Percentiles rank a stretch among this genome's conserved stretches.
Conservation (phyloP, 495 filamentous ascomycete species). For the Penicillium alfredii region DNA sequence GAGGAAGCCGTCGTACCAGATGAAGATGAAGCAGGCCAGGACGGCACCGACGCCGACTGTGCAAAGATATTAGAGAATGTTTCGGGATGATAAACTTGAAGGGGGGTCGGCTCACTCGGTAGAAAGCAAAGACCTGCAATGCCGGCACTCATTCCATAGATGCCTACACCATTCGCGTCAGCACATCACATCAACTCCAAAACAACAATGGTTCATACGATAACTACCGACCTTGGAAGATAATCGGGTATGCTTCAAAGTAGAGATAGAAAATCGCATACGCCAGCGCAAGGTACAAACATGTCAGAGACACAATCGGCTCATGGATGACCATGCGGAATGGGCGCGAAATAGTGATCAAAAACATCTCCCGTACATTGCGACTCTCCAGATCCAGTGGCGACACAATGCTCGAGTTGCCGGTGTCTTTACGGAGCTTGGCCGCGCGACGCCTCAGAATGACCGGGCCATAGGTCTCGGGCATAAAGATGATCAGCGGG, state of each 20-base stretch:
- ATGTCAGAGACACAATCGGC: slow-evolving; percentile 58
- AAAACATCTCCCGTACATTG: slow-evolving; percentile 34
- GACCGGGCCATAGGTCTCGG: slow-evolving; percentile 66
- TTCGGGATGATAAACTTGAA: slow-evolving; percentile 2
- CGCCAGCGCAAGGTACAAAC: slow-evolving; percentile 59
- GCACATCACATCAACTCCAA: no score
- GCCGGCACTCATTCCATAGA: slow-evolving; percentile 34
- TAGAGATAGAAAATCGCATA: slow-evolving; percentile 75
- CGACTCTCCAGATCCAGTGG: slow-evolving; percentile 44
- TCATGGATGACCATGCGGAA: slow-evolving; percentile 46
- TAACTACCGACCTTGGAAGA: slow-evolving; percentile 45
- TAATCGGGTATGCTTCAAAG: slow-evolving; percentile 63
- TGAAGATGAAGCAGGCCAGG: slow-evolving; percentile 28
- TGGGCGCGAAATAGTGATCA: slow-evolving; percentile 43
- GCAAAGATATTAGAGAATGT: not conserved
- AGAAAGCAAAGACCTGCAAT: slow-evolving; percentile 30
- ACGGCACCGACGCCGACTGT: slow-evolving; percentile 30
- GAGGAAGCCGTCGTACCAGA: slow-evolving; percentile 37
- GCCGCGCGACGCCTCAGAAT: slow-evolving; percentile 59
- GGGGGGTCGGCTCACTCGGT: slow-evolving; percentile 21
- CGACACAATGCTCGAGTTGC: slow-evolving; percentile 43
- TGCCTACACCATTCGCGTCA: slow-evolving; percentile 13
- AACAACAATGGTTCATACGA: not conserved
- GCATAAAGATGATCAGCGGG: slow-evolving; percentile 44
- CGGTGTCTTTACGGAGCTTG: slow-evolving; percentile 60